Evolutionary conservation across 2,329 filamentous ascomycete species (phyloP).

Genomic region (Incumbomyces delicatus): DNA sequence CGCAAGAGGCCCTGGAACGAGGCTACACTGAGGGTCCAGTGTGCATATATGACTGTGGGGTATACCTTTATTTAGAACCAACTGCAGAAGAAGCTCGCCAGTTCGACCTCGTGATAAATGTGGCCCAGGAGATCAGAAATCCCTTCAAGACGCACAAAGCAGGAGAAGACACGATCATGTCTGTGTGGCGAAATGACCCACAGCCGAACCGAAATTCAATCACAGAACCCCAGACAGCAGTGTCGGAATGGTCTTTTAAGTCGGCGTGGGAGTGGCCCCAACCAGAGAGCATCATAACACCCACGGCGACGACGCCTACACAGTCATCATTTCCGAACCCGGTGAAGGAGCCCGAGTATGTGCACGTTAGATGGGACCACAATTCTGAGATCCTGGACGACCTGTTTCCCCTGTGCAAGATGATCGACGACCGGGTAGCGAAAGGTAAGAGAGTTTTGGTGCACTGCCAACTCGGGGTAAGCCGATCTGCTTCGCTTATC

Average conservation of each 20-base stretch:
- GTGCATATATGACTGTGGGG: constrained; percentile 51
- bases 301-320: constrained; percentile 13
- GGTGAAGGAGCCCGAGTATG: constrained; percentile 44
- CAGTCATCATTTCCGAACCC: constrained; percentile 8
- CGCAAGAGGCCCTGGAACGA: constrained; percentile 51
- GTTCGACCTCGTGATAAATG: constrained; percentile 56
- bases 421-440: constrained; percentile 50
- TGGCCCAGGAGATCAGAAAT: constrained; percentile 55
- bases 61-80: constrained; percentile 55
- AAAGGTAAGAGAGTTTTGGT: constrained; percentile 52
- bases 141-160: constrained; percentile 38
- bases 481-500: constrained; percentile 55
- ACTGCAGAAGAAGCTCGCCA: constrained; percentile 48
- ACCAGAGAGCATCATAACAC: constrained; percentile 23
- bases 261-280: constrained; percentile 37
- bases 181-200: constrained; percentile 40
- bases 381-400: constrained; percentile 59
- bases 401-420: constrained; percentile 47
- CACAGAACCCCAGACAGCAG: constrained; percentile 34
- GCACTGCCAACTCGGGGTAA: constrained; percentile 57
- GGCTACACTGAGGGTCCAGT: constrained; percentile 57
- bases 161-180: constrained; percentile 31
- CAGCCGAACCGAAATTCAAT: constrained; percentile 26
- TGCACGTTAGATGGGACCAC: constrained; percentile 58
- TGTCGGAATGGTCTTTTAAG: constrained; percentile 39